Conservation (phyloP, 1,284 basidiomycete species). For the Albatrellus sp. region DNA sequence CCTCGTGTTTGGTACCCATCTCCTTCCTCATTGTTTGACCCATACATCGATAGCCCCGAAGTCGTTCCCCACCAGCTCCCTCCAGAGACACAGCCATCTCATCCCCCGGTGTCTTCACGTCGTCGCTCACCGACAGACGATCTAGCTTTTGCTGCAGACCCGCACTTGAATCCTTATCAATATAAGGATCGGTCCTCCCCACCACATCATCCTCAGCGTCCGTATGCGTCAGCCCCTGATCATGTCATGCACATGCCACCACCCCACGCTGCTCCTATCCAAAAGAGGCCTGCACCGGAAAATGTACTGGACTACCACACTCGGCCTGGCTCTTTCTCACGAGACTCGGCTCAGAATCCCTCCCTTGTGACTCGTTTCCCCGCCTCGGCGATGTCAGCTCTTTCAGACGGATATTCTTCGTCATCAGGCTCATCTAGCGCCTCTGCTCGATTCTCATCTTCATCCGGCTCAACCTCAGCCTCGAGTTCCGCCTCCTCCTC, state of each 20-base stretch:
- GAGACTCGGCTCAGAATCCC: too few relatives aligned
- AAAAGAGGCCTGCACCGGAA: too few relatives aligned
- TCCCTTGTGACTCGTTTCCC: too few relatives aligned
- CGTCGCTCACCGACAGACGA: slow-evolving; percentile 14
- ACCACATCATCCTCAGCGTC: neutral
- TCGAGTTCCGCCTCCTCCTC: neutral
- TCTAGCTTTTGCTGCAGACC: slow-evolving; percentile 25
- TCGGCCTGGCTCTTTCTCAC: too few relatives aligned
- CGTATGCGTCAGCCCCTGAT: too few relatives aligned
- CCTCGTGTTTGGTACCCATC: slow-evolving; percentile 7
- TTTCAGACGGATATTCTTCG: too few relatives aligned
- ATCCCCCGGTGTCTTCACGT: slow-evolving; percentile 5
- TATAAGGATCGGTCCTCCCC: slow-evolving; percentile 10
- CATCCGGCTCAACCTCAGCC: neutral
- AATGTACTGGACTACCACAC: too few relatives aligned
- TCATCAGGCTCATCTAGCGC: neutral
- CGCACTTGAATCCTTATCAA: slow-evolving; percentile 19
- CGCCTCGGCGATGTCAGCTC: too few relatives aligned
- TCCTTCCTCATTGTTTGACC: neutral
- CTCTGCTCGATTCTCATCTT: neutral
- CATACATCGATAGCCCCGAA: neutral
- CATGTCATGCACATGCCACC: too few relatives aligned
- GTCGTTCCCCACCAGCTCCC: slow-evolving; percentile 7
- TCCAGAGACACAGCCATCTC: slow-evolving; percentile 8
- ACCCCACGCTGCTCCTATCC: too few relatives aligned